phyloP scores from a whole-genome alignment of 257 asterid genomes.

The Prunella vulgaris region DNA sequence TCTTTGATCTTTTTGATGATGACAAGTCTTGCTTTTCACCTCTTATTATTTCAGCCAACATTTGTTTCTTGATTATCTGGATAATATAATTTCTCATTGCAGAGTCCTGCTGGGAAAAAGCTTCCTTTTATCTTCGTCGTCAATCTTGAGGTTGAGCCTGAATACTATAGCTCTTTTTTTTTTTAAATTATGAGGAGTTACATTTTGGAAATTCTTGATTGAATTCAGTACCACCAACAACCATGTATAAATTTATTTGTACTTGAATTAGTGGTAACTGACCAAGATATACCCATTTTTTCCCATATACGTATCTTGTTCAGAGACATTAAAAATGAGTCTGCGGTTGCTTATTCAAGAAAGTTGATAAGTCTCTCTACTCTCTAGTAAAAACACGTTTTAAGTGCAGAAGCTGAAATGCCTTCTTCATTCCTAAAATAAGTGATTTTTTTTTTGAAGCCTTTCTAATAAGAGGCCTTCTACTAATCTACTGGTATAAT shows the following conservation, averaged over 20 bases:
- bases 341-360: not conserved
- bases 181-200: not conserved
- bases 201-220: not conserved
- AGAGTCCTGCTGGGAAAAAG: slow-evolving; percentile 80
- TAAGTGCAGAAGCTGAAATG: not conserved
- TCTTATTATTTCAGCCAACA: not conserved
- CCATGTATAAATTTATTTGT: too few relatives aligned
- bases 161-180: not conserved
- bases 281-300: not conserved
- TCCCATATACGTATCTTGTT: not conserved
- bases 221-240: slow-evolving; percentile 1
- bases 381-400: not conserved
- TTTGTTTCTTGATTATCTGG: not conserved
- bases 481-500: slow-evolving; percentile 28
- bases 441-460: not conserved
- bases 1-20: slow-evolving; percentile 8
- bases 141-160: slow-evolving; percentile 71
- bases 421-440: not conserved
- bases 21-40: slow-evolving; percentile 1
- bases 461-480: slow-evolving; percentile 1
- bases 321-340: not conserved
- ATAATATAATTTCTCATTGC: slow-evolving; percentile 39
- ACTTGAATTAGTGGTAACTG: slow-evolving; percentile 13
- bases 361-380: too few relatives aligned
- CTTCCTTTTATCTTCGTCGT: slow-evolving; percentile 74